Evolutionary conservation across 805 yeast species (phyloP), one percentile per base, ranked within the genome.

Genomic region (Saccharomycopsis olivae): DNA sequence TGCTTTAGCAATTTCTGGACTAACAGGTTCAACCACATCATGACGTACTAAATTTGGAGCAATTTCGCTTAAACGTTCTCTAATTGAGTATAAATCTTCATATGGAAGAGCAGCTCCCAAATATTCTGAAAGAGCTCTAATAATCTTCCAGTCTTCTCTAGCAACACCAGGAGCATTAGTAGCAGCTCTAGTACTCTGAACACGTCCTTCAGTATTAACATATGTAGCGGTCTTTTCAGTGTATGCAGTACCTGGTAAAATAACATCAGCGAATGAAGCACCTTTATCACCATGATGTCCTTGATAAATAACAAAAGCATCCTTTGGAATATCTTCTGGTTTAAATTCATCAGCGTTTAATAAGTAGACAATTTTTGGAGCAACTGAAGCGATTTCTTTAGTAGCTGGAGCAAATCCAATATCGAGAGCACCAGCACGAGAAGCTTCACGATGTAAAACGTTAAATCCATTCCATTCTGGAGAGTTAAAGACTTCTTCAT

Each of bases 261-360:
- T 72, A 33, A 84, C 94, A 59, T 84, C 94, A 33, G 95, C 95
- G 51, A 75, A 71, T 6, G 89, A 77, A 21, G 95, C 95, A 51
- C 95, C 95, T 17, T 71, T 60, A 52, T 84, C 95, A 63, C 95
- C 95, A 61, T 84, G 94, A 61, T 85, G 94, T 41, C 95, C 95
- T 64, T 84, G 86, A 64, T 84, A 84, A 39, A 84, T 77, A 23
- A 85, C 95, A 58, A 84, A 85, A 3, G 95, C 85, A 57, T 84
- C 92, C 58, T 68, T 66, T 49, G 94, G 94, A 51, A 84, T 73
- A 44, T 79, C 80, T 44, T 69, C 62, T 46, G 77, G 73, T 46
- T 68, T 62, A 47, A 83, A 59, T 61, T 85, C 94, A 59, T 84
- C 95, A 27, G 95, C 94, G 32, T 89, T 92, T 40, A 84, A 68